Evolutionary conservation across 169 alveolate species (phyloP), one percentile per base, ranked within the genome.

Genomic region (Blepharisma undulans): DNA sequence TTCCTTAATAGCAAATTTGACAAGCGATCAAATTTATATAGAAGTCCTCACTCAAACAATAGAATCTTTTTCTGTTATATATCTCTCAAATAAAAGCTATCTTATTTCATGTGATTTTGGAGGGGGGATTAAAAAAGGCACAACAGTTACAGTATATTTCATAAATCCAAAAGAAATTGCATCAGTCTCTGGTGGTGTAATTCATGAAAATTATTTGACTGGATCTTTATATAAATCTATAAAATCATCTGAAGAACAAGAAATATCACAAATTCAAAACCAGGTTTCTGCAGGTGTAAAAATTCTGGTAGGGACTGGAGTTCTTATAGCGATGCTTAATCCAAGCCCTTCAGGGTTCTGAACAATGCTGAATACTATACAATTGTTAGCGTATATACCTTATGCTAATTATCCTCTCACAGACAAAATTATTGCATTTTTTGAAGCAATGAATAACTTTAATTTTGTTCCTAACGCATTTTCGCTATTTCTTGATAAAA

Each of bases 271-370:
- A 74, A 74, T 29, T 18, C 30, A 22, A 74, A 74, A 29, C 27
- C 33, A 22, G 10, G 80, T 74, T 29, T 25, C 80, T 25, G 33
- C 80, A 74, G 80, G 80, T 12, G 66, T 48, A 48, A 48, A 48
- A 74, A 25, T 29, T 18, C 10, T 29, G 2, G 80, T 22, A 8
- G 80, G 80, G 27, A 5, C 29, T 0, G 80, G 66, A 48, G 66
- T 5, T 5, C 16, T 5, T 1, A 3, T 48, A 48, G 66, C 80
- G 0, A 22, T 74, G 33, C 80, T 74, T 22, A 74, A 74, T 74
- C 80, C 87, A 27, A 79, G 34, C 19, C 80, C 71, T 29, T 25
- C 87, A 12, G 87, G 71, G 12, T 27, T 59, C n/a, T 84, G 89
- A 76, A 59, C 34, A n/a, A 34, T 84, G 32, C 33, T 84, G 33